phyloP scores from a whole-genome alignment of 2,329 filamentous ascomycete genomes.

The Aspergillus tanneri region DNA sequence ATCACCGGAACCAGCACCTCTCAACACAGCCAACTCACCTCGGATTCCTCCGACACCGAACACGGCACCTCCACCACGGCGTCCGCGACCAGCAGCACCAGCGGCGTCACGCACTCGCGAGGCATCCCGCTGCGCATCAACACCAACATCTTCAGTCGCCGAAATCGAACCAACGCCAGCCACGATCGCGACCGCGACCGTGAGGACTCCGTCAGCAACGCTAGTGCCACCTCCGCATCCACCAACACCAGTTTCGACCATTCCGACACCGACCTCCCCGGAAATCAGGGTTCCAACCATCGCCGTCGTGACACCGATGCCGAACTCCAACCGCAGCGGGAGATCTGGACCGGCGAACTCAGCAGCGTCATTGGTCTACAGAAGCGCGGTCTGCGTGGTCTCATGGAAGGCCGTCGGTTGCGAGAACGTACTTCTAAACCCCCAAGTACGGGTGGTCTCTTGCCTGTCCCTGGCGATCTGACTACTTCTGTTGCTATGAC shows the following conservation, averaged over 20 bases:
- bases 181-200: conserved; percentile 30
- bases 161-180: conserved; percentile 18
- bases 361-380: conserved; percentile 91
- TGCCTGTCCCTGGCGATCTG: conserved; percentile 2
- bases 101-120: conserved; percentile 28
- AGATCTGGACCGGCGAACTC: conserved; percentile 72
- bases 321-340: conserved; percentile 45
- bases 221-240: conserved; percentile 40
- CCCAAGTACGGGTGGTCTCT: conserved; percentile 16
- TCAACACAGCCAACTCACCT: conserved; percentile 34
- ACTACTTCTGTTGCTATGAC: not conserved
- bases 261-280: conserved; percentile 42
- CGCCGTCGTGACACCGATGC: conserved; percentile 41
- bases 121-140: conserved; percentile 42
- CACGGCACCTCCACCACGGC: conserved; percentile 28
- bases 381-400: conserved; percentile 82
- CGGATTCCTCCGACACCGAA: conserved; percentile 43
- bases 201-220: conserved; percentile 42
- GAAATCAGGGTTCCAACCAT: conserved; percentile 38
- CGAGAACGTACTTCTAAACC: conserved; percentile 62
- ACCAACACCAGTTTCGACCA: conserved; percentile 40
- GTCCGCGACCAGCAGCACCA: conserved; percentile 30
- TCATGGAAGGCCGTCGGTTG: conserved; percentile 92
- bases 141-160: conserved; percentile 34
- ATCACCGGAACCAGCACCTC: conserved; percentile 24